Conservation (phyloP, 352 stramenopile species). For the Phytophthora cajani region DNA sequence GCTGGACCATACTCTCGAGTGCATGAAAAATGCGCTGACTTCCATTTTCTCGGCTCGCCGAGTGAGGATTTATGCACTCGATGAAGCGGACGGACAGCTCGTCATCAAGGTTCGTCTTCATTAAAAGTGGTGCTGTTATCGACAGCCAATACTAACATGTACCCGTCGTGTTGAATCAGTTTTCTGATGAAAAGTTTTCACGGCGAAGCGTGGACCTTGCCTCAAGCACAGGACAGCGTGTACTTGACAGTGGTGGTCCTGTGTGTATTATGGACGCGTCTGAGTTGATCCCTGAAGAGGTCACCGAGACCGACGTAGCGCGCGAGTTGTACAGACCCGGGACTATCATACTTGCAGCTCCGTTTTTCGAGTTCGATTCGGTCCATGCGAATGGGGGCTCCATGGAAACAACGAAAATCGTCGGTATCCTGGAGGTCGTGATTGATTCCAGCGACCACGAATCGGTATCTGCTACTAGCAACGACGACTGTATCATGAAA, state of each 20-base stretch:
- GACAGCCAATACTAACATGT: background rate
- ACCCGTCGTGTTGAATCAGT: conserved; percentile 37
- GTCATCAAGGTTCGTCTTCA: conserved; percentile 65
- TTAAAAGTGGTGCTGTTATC: background rate
- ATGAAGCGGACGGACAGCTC: conserved; percentile 45
- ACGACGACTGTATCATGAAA: conserved; percentile 76
- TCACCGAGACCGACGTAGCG: conserved; percentile 31
- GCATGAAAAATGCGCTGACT: conserved; percentile 62
- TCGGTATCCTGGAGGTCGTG: conserved; percentile 73
- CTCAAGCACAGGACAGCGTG: conserved; percentile 36
- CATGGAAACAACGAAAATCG: conserved; percentile 40
- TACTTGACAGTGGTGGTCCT: conserved; percentile 42
- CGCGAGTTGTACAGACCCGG: conserved; percentile 46
- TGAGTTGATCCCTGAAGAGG: conserved; percentile 19
- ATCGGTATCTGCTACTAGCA: conserved; percentile 41
- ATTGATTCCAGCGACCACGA: conserved; percentile 36
- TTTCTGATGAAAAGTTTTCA: conserved; percentile 64
- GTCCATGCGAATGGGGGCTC: conserved; percentile 19
- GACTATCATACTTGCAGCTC: conserved; percentile 59
- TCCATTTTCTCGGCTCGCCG: conserved; percentile 62
- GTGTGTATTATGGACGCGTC: conserved; percentile 34
- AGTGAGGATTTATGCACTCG: conserved; percentile 71
- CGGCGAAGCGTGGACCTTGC: conserved; percentile 42
- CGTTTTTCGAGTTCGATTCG: conserved; percentile 37
- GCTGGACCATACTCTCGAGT: conserved; percentile 78